Evolutionary conservation across 2,329 filamentous ascomycete species (phyloP).

Genomic region (Fusarium palustre): DNA sequence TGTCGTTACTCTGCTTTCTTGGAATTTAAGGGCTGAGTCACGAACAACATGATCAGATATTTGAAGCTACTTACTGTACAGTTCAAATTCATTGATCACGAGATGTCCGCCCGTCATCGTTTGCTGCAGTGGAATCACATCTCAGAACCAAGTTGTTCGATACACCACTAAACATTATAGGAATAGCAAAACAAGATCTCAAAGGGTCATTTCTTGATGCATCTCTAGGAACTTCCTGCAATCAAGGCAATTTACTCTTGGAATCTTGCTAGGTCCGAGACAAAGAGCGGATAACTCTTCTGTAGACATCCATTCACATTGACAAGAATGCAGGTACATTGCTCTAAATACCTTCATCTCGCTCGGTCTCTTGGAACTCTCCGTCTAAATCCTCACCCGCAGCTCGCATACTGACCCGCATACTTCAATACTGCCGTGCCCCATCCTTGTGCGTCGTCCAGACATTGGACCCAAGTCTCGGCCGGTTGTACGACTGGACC

Average conservation of each 20-base stretch:
- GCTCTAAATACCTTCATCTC: constrained; percentile 14
- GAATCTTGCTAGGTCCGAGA: constrained; percentile 12
- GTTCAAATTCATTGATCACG: constrained; percentile 19
- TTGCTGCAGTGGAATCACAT: constrained; percentile 5
- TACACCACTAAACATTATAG: constrained; percentile 21
- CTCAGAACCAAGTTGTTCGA: constrained; percentile 9
- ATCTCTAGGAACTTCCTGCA: background rate
- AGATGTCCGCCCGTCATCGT: constrained; percentile 13
- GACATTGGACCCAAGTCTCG: constrained; percentile 33
- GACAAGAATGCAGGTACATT: constrained; percentile 26
- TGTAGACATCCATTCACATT: background rate
- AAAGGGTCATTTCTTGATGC: background rate
- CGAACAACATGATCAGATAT: constrained; percentile 3
- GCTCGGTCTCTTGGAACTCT: background rate
- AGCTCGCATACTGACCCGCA: constrained; percentile 33
- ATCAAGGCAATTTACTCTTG: background rate
- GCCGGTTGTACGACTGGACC: constrained; percentile 39
- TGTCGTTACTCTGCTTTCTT: constrained; percentile 8
- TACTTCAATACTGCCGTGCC: constrained; percentile 4
- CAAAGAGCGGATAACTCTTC: background rate
- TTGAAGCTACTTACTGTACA: constrained; percentile 2
- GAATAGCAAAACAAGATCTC: constrained; percentile 5
- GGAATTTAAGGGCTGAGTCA: constrained; percentile 17
- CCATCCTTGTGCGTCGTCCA: constrained; percentile 24
- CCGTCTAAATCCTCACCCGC: constrained; percentile 25